phyloP scores from a whole-genome alignment of 768 basidiomycete genomes.

The Kwoniella mangroviensis region DNA sequence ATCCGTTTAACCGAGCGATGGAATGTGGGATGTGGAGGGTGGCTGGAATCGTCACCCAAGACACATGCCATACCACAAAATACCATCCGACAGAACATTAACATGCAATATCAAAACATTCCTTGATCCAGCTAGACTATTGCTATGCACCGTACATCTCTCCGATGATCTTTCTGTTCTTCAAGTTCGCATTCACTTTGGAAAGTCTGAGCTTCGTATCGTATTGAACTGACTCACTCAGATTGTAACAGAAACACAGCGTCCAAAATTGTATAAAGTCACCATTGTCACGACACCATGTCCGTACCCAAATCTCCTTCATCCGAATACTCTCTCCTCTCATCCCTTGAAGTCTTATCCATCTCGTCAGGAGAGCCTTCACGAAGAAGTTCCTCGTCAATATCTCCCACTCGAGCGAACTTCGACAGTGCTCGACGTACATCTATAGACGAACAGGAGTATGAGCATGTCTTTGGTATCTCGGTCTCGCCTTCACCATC shows the following conservation, averaged over 20 bases:
- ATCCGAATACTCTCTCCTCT: slow-evolving; percentile 31
- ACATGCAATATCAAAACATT: not conserved
- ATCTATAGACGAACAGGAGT: not conserved
- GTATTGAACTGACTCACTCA: not conserved
- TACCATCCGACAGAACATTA: not conserved
- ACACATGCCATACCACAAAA: not conserved
- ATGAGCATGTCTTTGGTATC: slow-evolving; percentile 2
- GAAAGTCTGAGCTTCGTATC: too few relatives aligned
- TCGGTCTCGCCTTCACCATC: not conserved
- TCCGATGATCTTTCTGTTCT: too few relatives aligned
- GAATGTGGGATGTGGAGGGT: not conserved
- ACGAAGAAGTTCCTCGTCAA: slow-evolving; percentile 1
- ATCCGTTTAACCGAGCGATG: not conserved
- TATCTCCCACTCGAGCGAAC: not conserved
- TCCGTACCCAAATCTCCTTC: not conserved
- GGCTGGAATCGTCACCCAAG: not conserved
- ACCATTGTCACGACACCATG: not conserved
- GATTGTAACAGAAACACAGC: not conserved
- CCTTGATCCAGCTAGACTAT: not conserved
- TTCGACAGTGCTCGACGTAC: too few relatives aligned
- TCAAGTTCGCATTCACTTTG: too few relatives aligned
- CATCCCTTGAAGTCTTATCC: slow-evolving; percentile 30
- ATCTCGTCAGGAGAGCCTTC: slow-evolving; percentile 15
- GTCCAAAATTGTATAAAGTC: not conserved
- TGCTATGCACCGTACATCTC: not conserved